Evolutionary conservation across 768 basidiomycete species (phyloP).

Genomic region (Daedaleopsis nitida): DNA sequence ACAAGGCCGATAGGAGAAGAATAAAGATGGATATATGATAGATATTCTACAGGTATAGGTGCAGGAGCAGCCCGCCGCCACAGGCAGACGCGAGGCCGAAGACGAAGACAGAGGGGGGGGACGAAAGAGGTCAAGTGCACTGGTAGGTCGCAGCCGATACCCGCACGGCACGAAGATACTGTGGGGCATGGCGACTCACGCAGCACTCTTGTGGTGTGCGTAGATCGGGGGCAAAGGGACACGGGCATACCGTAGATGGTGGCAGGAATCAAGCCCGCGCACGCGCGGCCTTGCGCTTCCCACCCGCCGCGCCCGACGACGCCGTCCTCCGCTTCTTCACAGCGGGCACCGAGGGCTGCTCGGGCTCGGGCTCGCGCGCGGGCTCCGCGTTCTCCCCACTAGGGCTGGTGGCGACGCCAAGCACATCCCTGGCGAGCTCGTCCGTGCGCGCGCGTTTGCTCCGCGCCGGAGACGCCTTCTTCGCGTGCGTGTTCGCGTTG

Average conservation of each 20-base stretch:
- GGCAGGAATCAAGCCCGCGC: not conserved
- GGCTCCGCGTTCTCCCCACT: slow-evolving; percentile 5
- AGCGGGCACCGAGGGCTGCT: not conserved
- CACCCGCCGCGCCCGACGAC: not conserved
- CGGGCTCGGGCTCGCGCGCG: not conserved
- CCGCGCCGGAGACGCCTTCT: not conserved
- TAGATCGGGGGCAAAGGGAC: not conserved
- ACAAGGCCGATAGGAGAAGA: not conserved
- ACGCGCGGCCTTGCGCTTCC: slow-evolving; percentile 3
- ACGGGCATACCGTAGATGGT: not conserved
- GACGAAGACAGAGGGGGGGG: not conserved
- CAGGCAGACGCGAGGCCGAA: not conserved
- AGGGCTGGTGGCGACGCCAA: not conserved
- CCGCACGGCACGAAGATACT: no score
- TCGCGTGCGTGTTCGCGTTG: slow-evolving; percentile 2
- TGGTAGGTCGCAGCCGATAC: no score
- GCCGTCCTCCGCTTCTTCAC: slow-evolving; percentile 11
- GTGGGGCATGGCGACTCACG: no score
- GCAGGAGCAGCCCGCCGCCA: not conserved
- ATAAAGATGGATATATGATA: slow-evolving; percentile 1
- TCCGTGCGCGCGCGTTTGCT: slow-evolving; percentile 14
- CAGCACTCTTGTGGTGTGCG: no score
- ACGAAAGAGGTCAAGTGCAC: no score
- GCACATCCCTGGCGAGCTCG: not conserved
- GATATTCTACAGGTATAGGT: not conserved